Base-by-base conservation (phyloP, 2,329 filamentous ascomycete species). In the Calonectria henricotiae region DNA sequence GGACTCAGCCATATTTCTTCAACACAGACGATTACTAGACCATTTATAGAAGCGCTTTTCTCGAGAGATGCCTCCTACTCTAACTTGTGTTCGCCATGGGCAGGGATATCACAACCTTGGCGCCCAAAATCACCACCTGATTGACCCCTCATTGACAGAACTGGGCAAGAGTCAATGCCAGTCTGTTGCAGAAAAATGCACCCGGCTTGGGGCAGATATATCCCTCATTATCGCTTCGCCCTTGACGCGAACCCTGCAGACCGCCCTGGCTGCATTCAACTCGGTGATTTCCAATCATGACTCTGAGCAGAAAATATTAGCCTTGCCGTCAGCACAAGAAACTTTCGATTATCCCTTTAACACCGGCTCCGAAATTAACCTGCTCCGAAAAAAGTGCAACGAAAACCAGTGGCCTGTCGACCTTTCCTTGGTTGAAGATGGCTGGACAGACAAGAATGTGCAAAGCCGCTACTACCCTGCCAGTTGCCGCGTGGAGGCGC, bases 81-180 rank as follows among this genome's bases (percentile, higher is more conserved):
- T 51, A 6, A 51, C 27, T 51, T 51, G 47, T 25, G 47, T 51
- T 23, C 47, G 47, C 47, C 47, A 51, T 51, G 47, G 47, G 4
- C 25, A 51, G 7, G 47, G 47, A 17, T 51, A 51, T n/a, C 47
- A 51, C 17, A 51, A 51, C 8, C 47, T 51, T 8, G 25, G 47
- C 27, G 13, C 5, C 13, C 3, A 51, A 32, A 13, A 51, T 32
- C 47, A 32, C 17, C 47, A 51, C 12, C 25, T 51, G 25, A 15
- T 51, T 15, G 47, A 51, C 47, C 47, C 47, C 47, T 32, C 47
- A n/a, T n/a, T 51, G 27, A 51, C 47, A 3, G 13, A 27, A n/a
- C 6, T 32, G 12, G 47, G 47, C 20, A 20, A 51, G 25, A 25
- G 32, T 25, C 25, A 51, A 32, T 51, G 47, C 7, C 23, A 9